Evolutionary conservation across 2,329 filamentous ascomycete species (phyloP).

Genomic region (Aphanocladium album): DNA sequence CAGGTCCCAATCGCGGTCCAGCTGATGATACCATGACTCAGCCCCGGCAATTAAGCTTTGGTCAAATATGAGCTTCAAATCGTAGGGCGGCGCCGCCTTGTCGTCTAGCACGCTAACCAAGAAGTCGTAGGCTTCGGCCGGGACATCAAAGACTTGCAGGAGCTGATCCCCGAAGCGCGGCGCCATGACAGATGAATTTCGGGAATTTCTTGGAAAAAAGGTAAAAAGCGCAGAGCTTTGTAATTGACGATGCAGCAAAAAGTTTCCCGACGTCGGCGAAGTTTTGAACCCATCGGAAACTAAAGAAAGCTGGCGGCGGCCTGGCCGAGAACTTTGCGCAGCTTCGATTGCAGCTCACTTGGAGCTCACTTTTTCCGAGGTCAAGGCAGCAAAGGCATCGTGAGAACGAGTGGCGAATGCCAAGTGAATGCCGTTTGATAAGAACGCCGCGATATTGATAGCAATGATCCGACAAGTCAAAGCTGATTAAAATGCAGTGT

Average conservation of each 20-base stretch:
- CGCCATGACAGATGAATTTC: neutral
- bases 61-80: conserved; percentile 24
- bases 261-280: neutral
- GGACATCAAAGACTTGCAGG: conserved; percentile 29
- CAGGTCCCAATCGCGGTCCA: neutral
- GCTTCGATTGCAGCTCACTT: conserved; percentile 2
- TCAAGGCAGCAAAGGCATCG: neutral
- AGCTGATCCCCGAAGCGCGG: conserved; percentile 22
- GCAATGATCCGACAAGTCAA: too few species aligned
- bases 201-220: too few species aligned
- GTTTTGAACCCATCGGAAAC: neutral
- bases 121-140: conserved; percentile 26
- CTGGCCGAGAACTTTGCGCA: neutral
- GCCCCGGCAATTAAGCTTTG: conserved; percentile 28
- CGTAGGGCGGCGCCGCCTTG: conserved; percentile 19
- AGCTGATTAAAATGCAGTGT: too few species aligned
- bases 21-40: conserved; percentile 17
- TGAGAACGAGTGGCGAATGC: neutral
- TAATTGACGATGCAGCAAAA: neutral
- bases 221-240: too few species aligned
- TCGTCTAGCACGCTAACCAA: conserved; percentile 27
- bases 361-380: conserved; percentile 6
- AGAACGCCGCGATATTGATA: neutral
- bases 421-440: neutral
- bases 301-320: neutral